phyloP scores from a whole-genome alignment of 768 basidiomycete species.

The Phlebiopsis gigantea region DNA sequence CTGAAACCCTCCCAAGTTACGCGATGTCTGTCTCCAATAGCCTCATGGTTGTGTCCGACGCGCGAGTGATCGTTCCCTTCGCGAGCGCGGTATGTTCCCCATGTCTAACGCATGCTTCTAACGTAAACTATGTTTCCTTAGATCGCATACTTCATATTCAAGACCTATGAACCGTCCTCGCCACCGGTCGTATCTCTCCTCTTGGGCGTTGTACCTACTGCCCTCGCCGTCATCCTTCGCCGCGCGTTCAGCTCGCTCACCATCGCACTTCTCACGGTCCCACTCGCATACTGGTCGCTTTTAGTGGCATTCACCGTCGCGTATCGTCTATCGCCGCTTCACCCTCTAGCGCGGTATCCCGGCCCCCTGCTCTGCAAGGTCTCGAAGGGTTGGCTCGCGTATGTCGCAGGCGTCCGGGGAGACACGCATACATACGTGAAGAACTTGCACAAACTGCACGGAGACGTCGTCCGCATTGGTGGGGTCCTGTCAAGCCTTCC shows the following conservation, averaged over 20 bases:
- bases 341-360: constrained; percentile 12
- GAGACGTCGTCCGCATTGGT: constrained; percentile 12
- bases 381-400: constrained; percentile 12
- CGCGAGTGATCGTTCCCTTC: not conserved
- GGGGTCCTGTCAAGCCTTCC: not conserved
- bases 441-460: constrained; percentile 9
- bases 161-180: constrained; percentile 9
- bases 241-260: not conserved
- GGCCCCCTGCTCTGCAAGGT: constrained; percentile 14
- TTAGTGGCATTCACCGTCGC: constrained; percentile 2
- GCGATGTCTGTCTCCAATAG: not conserved
- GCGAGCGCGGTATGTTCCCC: not conserved
- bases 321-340: constrained; percentile 13
- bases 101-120: too few species aligned
- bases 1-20: not conserved
- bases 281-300: not conserved
- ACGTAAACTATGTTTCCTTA: not conserved
- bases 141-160: constrained; percentile 8
- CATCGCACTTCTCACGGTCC: not conserved
- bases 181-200: not conserved
- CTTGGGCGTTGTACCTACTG: not conserved
- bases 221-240: not conserved
- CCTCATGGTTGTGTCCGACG: not conserved
- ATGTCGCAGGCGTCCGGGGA: not conserved
- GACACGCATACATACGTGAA: constrained; percentile 8